phyloP scores from a whole-genome alignment of 2,329 filamentous ascomycete genomes.

The Claviceps sp. region DNA sequence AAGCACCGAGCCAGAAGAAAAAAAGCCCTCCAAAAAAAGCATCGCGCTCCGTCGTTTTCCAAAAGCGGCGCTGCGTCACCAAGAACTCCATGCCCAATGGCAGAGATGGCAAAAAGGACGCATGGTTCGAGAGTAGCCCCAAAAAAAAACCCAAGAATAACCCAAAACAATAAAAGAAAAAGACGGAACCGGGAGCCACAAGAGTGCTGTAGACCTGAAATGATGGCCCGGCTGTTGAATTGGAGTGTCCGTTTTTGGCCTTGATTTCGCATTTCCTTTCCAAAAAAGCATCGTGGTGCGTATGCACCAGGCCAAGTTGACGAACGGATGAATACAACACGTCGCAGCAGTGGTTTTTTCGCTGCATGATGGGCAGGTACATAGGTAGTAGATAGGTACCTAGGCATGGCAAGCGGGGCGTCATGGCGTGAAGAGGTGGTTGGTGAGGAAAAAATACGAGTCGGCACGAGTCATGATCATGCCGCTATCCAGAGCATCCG shows the following conservation, averaged over 20 bases:
- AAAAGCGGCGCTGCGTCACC: neutral
- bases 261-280: neutral
- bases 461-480: neutral
- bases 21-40: too few relatives aligned
- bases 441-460: neutral
- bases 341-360: too few relatives aligned
- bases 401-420: neutral
- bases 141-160: neutral
- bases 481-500: neutral
- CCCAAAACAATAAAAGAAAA: neutral
- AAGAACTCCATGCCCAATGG: neutral
- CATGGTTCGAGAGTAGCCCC: neutral
- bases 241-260: neutral
- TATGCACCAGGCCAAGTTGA: too few relatives aligned
- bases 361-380: too few relatives aligned
- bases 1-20: too few relatives aligned
- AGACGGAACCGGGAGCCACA: neutral
- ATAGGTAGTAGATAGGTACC: too few relatives aligned
- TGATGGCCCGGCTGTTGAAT: neutral
- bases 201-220: conserved; percentile 1
- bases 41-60: too few relatives aligned
- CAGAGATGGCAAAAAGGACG: neutral
- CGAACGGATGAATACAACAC: too few relatives aligned
- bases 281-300: neutral
- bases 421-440: neutral